phyloP scores from a whole-genome alignment of 2,329 filamentous ascomycete genomes.

The Alternaria sp. region DNA sequence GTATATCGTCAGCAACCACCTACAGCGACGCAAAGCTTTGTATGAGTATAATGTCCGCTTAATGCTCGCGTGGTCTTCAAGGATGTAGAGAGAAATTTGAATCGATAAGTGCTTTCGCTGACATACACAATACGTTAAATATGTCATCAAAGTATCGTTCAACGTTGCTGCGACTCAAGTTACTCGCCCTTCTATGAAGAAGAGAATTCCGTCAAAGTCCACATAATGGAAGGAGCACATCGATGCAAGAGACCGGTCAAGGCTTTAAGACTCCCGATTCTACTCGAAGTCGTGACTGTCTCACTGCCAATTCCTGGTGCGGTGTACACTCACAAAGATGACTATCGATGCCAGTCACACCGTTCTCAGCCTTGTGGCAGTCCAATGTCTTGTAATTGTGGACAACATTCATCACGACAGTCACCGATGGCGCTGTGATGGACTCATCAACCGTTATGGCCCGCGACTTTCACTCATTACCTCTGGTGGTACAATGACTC shows the following conservation, averaged over 20 bases:
- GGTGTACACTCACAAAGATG: neutral
- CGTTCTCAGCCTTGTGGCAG: neutral
- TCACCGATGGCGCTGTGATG: neutral
- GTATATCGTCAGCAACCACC: neutral
- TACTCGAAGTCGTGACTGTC: neutral
- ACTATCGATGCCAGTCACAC: neutral
- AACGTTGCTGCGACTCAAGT: too few relatives aligned
- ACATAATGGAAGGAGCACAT: too few relatives aligned
- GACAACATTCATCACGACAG: neutral
- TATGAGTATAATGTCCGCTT: accelerated
- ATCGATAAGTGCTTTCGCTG: accelerated
- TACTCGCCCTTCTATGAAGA: too few relatives aligned
- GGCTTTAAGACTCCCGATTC: neutral
- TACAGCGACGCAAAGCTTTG: neutral
- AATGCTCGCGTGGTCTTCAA: neutral
- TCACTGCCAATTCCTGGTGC: neutral
- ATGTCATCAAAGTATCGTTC: too few relatives aligned
- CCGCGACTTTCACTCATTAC: neutral
- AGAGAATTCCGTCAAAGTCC: too few relatives aligned
- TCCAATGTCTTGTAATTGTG: neutral
- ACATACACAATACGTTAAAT: neutral
- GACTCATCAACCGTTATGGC: neutral
- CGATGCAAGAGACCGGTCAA: too few relatives aligned
- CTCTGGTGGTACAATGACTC: neutral
- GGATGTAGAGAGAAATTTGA: neutral